These are phyloP conservation scores for Penicillium roqueforti DNA, from an alignment of 495 filamentous ascomycete species.

Conservation along the genomic window DNA sequence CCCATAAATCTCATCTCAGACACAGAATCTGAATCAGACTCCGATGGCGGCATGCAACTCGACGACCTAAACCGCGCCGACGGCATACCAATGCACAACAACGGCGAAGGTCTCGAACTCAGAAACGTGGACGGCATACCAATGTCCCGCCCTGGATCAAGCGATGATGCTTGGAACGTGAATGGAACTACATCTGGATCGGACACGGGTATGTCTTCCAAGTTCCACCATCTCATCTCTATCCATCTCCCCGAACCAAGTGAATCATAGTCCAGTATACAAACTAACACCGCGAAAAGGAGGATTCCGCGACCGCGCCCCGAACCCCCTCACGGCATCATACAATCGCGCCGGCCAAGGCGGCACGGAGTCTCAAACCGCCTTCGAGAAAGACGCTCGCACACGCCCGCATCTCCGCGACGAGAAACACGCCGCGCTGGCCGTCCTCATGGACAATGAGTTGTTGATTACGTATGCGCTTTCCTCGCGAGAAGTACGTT, in stretches of 20 bases:
- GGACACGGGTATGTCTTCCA: not conserved
- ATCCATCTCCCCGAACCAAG: not conserved
- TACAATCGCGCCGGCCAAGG: constrained; percentile 1
- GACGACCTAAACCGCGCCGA: not conserved
- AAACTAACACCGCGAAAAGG: constrained; percentile 1
- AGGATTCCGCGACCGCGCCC: constrained; percentile 2
- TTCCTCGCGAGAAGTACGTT: constrained; percentile 30
- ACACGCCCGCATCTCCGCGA: constrained; percentile 23
- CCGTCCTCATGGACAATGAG: constrained; percentile 35
- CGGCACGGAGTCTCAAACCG: constrained; percentile 4
- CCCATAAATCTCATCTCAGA: not conserved
- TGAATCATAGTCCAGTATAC: not conserved
- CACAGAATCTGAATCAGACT: constrained; percentile 5
- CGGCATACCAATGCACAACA: not conserved
- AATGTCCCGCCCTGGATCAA: not conserved
- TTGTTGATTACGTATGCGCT: constrained; percentile 35
- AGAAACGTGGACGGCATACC: not conserved
- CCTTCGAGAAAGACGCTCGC: not conserved
- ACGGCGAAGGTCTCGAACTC: not conserved
- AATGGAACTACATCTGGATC: not conserved
- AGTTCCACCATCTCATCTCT: not conserved
- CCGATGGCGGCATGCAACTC: constrained; percentile 12
- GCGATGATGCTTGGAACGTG: not conserved
- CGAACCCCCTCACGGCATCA: not conserved
- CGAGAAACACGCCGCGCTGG: constrained; percentile 35